A percentile compares a stretch with the other conserved stretches of the same genome.
phyloP scores from a whole-genome alignment of 2,329 filamentous ascomycete genomes.

The Diaporthe helianthi region DNA sequence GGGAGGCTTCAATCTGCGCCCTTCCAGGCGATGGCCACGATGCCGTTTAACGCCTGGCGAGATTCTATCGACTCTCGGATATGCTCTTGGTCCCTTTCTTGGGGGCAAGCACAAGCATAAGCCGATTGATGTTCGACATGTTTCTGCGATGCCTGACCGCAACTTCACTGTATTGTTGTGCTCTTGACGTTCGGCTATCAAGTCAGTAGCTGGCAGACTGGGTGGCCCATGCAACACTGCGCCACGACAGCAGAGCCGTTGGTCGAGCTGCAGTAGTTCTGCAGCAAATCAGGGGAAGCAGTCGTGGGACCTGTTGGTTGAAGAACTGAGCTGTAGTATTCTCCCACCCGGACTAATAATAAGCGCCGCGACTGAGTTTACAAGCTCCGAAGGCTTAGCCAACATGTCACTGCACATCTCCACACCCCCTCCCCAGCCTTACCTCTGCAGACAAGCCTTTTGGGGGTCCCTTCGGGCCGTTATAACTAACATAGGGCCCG shows the following conservation, averaged over 20 bases:
- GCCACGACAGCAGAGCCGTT: background rate
- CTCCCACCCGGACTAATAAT: background rate
- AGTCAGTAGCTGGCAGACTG: background rate
- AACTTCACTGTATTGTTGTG: background rate
- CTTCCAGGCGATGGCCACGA: background rate
- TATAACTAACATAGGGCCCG: slow-evolving; percentile 15
- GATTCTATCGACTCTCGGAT: background rate
- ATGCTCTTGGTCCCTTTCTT: background rate
- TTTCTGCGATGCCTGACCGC: background rate
- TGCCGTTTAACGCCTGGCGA: background rate
- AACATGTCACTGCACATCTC: background rate
- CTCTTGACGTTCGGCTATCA: background rate
- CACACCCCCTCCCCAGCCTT: too few relatives aligned
- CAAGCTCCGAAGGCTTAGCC: background rate
- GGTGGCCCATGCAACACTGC: background rate
- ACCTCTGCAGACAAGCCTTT: background rate
- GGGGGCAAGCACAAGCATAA: background rate
- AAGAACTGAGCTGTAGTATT: background rate
- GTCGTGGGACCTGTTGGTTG: background rate
- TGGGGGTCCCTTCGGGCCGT: slow-evolving; percentile 15
- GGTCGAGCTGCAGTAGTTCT: background rate
- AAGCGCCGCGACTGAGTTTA: slow-evolving; percentile 13
- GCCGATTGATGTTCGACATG: background rate
- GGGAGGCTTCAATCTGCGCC: background rate
- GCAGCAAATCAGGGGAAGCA: background rate